A percentile compares a stretch with the other conserved stretches of the same genome.
These are phyloP conservation scores for Talaromyces thailandensis DNA, from an alignment of 495 filamentous ascomycete genomes.

Conservation along the genomic window DNA sequence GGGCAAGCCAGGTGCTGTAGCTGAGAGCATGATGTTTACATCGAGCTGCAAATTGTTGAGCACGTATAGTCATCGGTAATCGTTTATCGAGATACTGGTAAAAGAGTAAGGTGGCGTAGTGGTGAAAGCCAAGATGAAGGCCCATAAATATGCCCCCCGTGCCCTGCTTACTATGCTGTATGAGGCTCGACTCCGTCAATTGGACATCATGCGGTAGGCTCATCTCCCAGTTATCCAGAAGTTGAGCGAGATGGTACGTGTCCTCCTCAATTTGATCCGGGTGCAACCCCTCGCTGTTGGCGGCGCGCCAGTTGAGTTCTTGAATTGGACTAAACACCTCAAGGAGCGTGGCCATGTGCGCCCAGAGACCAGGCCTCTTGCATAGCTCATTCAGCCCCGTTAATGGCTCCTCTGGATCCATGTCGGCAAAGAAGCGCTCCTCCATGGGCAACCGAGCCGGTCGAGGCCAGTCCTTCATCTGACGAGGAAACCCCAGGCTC, in stretches of 20 bases:
- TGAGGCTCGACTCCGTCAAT: neutral
- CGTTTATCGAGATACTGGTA: neutral
- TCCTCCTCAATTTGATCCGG: neutral
- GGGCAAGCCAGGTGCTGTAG: neutral
- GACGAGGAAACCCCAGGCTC: neutral
- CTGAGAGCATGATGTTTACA: constrained; percentile 1
- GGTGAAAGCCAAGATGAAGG: neutral
- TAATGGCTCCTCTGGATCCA: too few species aligned
- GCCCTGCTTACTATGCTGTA: neutral
- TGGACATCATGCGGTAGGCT: neutral
- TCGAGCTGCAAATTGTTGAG: too few species aligned
- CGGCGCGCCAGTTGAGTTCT: neutral
- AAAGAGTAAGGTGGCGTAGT: neutral
- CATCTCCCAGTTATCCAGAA: neutral
- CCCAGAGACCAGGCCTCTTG: neutral
- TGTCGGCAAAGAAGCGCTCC: neutral
- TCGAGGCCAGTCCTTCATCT: constrained; percentile 3
- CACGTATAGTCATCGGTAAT: neutral
- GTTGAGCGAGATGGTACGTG: neutral
- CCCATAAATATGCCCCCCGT: neutral
- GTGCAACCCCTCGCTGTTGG: neutral
- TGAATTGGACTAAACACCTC: neutral
- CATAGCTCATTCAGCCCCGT: neutral
- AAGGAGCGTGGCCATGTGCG: neutral
- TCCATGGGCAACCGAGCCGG: neutral